Evolutionary conservation across 805 yeast species (phyloP).

Genomic region (Soucietia sequanensis): DNA sequence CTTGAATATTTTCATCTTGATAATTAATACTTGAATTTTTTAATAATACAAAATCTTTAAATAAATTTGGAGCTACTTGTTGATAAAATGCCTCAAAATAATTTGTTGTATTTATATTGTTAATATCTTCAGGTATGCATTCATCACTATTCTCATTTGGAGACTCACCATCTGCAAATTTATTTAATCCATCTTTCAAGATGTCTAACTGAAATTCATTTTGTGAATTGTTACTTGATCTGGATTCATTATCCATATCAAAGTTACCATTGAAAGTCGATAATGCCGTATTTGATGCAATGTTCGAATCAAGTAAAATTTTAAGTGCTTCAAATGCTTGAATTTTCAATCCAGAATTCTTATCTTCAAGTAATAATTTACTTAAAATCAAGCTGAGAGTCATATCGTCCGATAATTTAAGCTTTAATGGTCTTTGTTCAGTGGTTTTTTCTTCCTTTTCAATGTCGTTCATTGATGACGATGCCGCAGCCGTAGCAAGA

Average conservation of each 20-base stretch:
- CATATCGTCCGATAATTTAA: constrained; percentile 53
- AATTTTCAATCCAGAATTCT: constrained; percentile 68
- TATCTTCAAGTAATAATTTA: constrained; percentile 59
- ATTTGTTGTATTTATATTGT: constrained; percentile 36
- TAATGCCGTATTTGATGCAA: constrained; percentile 20
- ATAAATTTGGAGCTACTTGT: constrained; percentile 58
- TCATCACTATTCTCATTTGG: neutral
- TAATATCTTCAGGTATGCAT: constrained; percentile 2
- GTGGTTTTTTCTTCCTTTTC: neutral
- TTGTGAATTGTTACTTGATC: neutral
- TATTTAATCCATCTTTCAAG: constrained; percentile 5
- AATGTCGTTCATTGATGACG: neutral
- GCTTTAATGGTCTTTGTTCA: constrained; percentile 12
- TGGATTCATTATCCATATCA: neutral
- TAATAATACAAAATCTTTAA: constrained; percentile 45
- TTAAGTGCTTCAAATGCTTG: constrained; percentile 85
- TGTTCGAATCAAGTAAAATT: constrained; percentile 62
- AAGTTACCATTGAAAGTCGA: no score
- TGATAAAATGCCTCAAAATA: constrained; percentile 62
- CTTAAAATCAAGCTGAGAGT: constrained; percentile 55
- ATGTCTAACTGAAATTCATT: constrained; percentile 5
- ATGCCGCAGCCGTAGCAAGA: constrained; percentile 1
- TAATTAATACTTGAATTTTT: constrained; percentile 10
- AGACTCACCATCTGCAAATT: neutral
- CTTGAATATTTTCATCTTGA: constrained; percentile 1